Evolutionary conservation across 495 filamentous ascomycete species (phyloP), one percentile per base, ranked within the genome.

Genomic region (Daldinia concentrica): DNA sequence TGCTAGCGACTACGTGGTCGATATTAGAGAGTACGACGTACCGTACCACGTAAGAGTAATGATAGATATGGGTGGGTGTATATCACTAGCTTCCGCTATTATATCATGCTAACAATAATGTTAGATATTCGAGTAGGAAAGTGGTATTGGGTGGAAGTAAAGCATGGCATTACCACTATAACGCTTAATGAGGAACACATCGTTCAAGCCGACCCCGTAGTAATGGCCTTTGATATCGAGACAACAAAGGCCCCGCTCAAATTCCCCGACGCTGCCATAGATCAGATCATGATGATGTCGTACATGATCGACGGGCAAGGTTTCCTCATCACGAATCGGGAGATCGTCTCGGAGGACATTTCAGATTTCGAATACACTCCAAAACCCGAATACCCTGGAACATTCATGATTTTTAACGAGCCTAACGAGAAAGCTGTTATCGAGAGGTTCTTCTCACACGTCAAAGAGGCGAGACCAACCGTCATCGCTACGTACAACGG

Each of bases 231-330:
- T 81, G 95, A 99, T 88, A 99, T 99, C 75, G 95, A 99, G 77
- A 98, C 95, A 24, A 96, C 93, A 4, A 99, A 99, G 73, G 84
- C 97, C 36, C 95, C 95, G 14, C 83, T 99, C 55, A 99, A 99
- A 78, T 99, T 99, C 76, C 95, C 95, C n/a, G 96, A 98, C 77
- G 90, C 95, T 0, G 85, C 92, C 2, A 90, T 97, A 70, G 95
- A 99, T 81, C 95, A 97, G 80, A 90, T 99, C 72, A 99, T 99
- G 95, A 99, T 99, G 95, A 96, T 99, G 73, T 98, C 96, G 15
- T 99, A 98, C 82, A 99, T 99, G 95, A 98, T 99, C 70, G 95
- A 99, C 74, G 95, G 96, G 1, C 95, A 97, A 81, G 95, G 95
- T 14, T 98, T 99, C 77, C 82, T 99, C 6, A 98, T 99, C 77